Percentiles rank a stretch among this genome's conserved stretches.
These are phyloP conservation scores for Antitrichia curtipendula DNA, from an alignment of 225 moss, liverwort and hornwort genomes.

Conservation along the genomic window DNA sequence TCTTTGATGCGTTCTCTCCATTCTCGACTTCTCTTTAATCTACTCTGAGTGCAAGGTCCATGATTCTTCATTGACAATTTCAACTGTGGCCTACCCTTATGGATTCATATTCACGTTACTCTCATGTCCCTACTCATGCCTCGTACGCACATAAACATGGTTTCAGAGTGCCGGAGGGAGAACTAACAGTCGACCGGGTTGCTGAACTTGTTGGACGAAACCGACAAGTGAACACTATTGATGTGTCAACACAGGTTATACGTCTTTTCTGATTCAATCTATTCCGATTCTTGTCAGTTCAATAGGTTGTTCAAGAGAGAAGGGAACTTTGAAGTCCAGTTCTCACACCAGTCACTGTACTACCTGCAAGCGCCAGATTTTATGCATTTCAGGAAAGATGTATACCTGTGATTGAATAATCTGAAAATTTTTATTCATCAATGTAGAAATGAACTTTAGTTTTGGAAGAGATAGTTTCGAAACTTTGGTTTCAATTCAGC, in stretches of 20 bases:
- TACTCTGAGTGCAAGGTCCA: background rate
- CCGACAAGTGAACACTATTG: slow-evolving; percentile 63
- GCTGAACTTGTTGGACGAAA: slow-evolving; percentile 51
- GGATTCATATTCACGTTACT: background rate
- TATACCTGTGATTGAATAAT: background rate
- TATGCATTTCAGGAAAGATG: background rate
- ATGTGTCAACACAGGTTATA: slow-evolving; percentile 60
- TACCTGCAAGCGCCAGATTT: background rate
- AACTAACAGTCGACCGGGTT: slow-evolving; percentile 50
- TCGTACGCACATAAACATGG: background rate
- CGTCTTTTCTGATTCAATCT: background rate
- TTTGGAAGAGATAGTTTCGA: background rate
- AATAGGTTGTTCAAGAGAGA: background rate
- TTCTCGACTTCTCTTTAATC: background rate
- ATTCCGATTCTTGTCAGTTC: background rate
- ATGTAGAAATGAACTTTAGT: background rate
- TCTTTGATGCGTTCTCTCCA: background rate
- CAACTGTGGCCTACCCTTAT: background rate
- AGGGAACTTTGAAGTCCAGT: background rate
- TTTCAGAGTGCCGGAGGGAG: slow-evolving; percentile 55
- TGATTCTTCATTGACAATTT: background rate
- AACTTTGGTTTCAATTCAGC: background rate
- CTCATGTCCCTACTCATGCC: background rate
- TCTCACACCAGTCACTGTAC: background rate
- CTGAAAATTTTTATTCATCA: background rate